Evolutionary conservation across 352 stramenopile genomes (phyloP).

Genomic region (Hyaloperonospora arabidopsidis): DNA sequence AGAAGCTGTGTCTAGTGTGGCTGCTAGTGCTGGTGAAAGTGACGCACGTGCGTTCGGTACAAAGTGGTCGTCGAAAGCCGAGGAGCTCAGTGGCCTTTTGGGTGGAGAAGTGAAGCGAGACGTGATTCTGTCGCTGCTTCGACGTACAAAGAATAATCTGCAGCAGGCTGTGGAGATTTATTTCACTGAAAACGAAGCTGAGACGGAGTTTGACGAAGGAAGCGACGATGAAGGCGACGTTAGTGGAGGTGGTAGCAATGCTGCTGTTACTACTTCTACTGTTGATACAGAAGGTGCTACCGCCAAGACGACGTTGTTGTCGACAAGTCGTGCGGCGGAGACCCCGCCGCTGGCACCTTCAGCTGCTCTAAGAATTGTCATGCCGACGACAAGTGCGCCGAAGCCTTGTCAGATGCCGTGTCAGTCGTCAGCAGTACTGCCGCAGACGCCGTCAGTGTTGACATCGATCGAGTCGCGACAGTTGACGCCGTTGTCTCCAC

Average conservation of each 20-base stretch:
- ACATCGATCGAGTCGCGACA: conserved; percentile 46
- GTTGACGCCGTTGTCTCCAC: conserved; percentile 44
- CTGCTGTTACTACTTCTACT: too few relatives aligned
- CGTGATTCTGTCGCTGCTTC: conserved; percentile 46
- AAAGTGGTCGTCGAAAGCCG: conserved; percentile 38
- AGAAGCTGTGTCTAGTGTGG: neutral
- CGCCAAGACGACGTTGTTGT: conserved; percentile 15
- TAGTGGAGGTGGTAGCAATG: too few relatives aligned
- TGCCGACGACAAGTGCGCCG: conserved; percentile 20
- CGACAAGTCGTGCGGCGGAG: conserved; percentile 3
- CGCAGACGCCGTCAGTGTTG: conserved; percentile 31
- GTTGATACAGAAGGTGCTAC: conserved; percentile 31
- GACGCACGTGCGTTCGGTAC: too few relatives aligned
- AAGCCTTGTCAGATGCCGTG: conserved; percentile 20
- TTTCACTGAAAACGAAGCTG: conserved; percentile 54
- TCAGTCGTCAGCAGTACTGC: conserved; percentile 31
- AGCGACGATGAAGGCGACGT: conserved; percentile 43
- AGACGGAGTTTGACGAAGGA: conserved; percentile 35
- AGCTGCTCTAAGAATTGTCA: conserved; percentile 8
- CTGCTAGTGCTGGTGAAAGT: conserved; percentile 1
- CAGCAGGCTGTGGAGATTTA: conserved; percentile 76
- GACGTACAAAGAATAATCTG: conserved; percentile 60
- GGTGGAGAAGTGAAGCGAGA: conserved; percentile 53
- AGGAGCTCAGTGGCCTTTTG: conserved; percentile 63
- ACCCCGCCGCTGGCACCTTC: conserved; percentile 16